These are phyloP conservation scores for Solanum dulcamara DNA, from an alignment of 257 asterid species.

Conservation along the genomic window DNA sequence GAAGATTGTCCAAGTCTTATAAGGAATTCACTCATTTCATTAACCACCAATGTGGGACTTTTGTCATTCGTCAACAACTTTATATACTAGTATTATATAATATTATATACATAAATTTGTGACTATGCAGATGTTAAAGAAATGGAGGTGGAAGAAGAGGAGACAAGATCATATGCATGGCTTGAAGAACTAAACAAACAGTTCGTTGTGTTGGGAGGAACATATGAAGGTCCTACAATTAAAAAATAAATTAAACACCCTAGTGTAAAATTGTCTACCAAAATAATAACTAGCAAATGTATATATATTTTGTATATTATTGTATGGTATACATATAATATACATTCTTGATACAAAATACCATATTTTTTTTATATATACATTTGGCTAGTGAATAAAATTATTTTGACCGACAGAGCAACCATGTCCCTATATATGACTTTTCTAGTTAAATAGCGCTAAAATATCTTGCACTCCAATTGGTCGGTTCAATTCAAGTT, in stretches of 20 bases:
- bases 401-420: background rate
- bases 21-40: no score
- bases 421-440: background rate
- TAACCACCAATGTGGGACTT: no score
- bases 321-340: background rate
- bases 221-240: background rate
- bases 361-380: background rate
- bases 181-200: constrained; percentile 14
- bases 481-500: background rate
- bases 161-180: constrained; percentile 5
- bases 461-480: background rate
- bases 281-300: background rate
- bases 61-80: no score
- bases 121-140: background rate
- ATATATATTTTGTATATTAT: background rate
- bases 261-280: background rate
- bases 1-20: no score
- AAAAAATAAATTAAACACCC: background rate
- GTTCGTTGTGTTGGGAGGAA: constrained; percentile 1
- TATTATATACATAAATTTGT: no score
- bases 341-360: background rate
- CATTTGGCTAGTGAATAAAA: background rate
- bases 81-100: no score
- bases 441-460: background rate
- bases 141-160: background rate